phyloP scores from a whole-genome alignment of 2,329 filamentous ascomycete species.

The Phialemoniopsis sp. region DNA sequence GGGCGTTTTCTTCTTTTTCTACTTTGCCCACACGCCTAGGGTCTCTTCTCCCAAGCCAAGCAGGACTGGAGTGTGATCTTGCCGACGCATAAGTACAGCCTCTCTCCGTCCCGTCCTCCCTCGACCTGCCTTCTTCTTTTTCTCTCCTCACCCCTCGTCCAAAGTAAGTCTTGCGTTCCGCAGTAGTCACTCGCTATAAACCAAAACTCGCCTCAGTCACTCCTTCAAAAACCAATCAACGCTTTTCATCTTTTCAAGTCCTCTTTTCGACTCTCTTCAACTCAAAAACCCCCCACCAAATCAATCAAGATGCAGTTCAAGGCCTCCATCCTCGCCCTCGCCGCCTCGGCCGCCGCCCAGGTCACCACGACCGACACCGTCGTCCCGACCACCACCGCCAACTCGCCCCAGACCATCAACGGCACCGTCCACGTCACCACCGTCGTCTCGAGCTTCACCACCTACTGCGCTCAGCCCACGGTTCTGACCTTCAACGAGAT shows the following conservation, averaged over 20 bases:
- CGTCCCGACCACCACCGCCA: slow-evolving; percentile 6
- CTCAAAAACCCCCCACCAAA: slow-evolving; percentile 3
- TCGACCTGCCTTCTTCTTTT: too few relatives aligned
- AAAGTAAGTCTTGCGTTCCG: too few relatives aligned
- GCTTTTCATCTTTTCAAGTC: background rate
- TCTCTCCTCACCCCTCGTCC: too few relatives aligned
- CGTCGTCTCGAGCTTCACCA: slow-evolving; percentile 29
- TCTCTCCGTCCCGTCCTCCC: too few relatives aligned
- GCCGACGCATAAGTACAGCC: too few relatives aligned
- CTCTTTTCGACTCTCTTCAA: too few relatives aligned
- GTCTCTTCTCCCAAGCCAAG: too few relatives aligned
- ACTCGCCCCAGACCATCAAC: slow-evolving; percentile 8
- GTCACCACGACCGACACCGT: slow-evolving; percentile 2
- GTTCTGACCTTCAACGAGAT: slow-evolving; percentile 44
- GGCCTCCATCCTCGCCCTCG: slow-evolving; percentile 16
- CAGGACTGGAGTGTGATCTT: too few relatives aligned
- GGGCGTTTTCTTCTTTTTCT: too few relatives aligned
- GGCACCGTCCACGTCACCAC: slow-evolving; percentile 22
- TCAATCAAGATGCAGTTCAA: slow-evolving; percentile 17
- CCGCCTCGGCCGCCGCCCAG: slow-evolving; percentile 13
- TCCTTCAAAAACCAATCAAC: slow-evolving; percentile 6
- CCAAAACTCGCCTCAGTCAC: slow-evolving; percentile 10
- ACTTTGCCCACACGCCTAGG: too few relatives aligned
- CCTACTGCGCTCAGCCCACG: slow-evolving; percentile 43
- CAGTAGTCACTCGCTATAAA: slow-evolving; percentile 3